Evolutionary conservation across 192 early-diverging fungal species (phyloP).

Genomic region (Dissophora globulifera): DNA sequence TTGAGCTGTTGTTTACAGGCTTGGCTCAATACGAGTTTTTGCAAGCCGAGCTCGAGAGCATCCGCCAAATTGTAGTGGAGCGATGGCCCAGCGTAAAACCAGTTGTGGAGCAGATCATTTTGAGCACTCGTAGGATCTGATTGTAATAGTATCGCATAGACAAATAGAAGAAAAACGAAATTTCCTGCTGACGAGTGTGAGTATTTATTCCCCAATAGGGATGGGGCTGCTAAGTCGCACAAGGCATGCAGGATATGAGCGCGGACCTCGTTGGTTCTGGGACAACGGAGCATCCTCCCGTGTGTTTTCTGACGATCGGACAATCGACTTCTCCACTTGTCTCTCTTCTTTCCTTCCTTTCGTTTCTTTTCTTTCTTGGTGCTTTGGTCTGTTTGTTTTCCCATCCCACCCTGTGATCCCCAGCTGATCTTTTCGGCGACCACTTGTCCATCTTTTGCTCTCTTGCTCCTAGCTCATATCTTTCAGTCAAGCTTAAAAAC

Average conservation of each 20-base stretch:
- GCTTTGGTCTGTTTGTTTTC: not conserved
- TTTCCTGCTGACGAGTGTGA: too few species aligned
- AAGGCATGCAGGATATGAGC: too few species aligned
- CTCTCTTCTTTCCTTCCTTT: not conserved
- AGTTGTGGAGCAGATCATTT: constrained; percentile 14
- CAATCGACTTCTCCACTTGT: not conserved
- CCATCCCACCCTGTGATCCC: too few species aligned
- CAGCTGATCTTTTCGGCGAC: too few species aligned
- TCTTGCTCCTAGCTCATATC: not conserved
- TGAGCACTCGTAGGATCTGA: constrained; percentile 21
- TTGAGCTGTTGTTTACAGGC: constrained; percentile 39
- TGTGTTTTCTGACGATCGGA: too few species aligned
- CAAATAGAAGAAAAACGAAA: not conserved
- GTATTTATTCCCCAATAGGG: too few species aligned
- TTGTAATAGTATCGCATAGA: not conserved
- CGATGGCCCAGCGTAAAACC: constrained; percentile 17
- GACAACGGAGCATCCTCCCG: too few species aligned
- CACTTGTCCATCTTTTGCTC: not conserved
- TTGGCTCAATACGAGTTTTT: constrained; percentile 45
- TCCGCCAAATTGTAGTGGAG: constrained; percentile 10
- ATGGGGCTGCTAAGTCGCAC: too few species aligned
- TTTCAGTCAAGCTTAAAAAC: not conserved
- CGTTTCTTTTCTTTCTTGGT: not conserved
- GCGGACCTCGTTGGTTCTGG: too few species aligned
- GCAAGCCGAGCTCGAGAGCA: constrained; percentile 23